Percentiles rank a stretch among this genome's conserved stretches.
Evolutionary conservation across 345 rosid genomes (phyloP).

Genomic region (Kernera saxatilis): DNA sequence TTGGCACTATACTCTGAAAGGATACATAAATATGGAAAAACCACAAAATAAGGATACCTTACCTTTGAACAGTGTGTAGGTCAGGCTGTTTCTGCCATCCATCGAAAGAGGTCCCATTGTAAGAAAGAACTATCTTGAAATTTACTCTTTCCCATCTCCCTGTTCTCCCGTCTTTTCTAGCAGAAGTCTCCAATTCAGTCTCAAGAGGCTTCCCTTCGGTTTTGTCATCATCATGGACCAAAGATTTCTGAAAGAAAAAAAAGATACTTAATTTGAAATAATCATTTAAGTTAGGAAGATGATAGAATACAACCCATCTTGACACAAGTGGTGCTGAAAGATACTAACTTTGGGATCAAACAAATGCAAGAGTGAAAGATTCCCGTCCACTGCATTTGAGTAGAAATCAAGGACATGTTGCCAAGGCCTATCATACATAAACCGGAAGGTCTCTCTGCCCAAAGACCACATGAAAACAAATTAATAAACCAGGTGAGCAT

Average conservation of each 20-base stretch:
- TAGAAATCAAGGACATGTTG: slow-evolving; percentile 57
- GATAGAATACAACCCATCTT: background rate
- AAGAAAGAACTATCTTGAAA: slow-evolving; percentile 75
- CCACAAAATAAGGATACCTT: slow-evolving; percentile 3
- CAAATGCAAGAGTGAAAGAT: slow-evolving; percentile 37
- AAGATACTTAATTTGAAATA: too few species aligned
- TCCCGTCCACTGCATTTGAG: slow-evolving; percentile 48
- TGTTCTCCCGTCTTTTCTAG: slow-evolving; percentile 31
- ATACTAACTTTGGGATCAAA: slow-evolving; percentile 45
- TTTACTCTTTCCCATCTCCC: slow-evolving; percentile 85
- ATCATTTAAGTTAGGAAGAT: background rate
- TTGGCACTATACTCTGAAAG: background rate
- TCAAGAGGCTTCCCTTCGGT: slow-evolving; percentile 16
- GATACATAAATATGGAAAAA: background rate
- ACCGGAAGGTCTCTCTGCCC: slow-evolving; percentile 56
- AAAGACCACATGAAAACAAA: background rate
- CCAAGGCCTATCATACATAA: slow-evolving; percentile 81
- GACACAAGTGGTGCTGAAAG: background rate
- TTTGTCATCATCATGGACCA: slow-evolving; percentile 32
- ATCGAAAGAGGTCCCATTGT: slow-evolving; percentile 78
- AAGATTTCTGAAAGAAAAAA: slow-evolving; percentile 27
- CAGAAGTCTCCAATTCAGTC: slow-evolving; percentile 28
- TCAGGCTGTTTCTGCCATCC: slow-evolving; percentile 98
- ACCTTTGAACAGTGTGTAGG: slow-evolving; percentile 85
- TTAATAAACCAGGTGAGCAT: background rate